Evolutionary conservation across 1,139 yeast genomes (phyloP).

Genomic region (Taphrina wiesneri): DNA sequence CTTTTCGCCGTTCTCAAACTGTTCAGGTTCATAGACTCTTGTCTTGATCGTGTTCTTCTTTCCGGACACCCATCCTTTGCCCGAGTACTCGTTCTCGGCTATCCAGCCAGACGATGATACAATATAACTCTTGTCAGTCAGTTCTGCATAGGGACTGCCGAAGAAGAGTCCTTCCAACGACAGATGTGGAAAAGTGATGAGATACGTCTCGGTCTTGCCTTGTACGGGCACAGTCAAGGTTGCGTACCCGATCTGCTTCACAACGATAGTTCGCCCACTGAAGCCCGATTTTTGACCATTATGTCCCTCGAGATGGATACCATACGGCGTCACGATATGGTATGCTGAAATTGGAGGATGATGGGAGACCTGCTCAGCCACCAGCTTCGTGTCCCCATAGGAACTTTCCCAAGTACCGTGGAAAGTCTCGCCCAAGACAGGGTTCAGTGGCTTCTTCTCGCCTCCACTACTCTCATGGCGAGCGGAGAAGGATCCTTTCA

Average conservation of each 20-base stretch:
- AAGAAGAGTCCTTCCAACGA: constrained; percentile 90
- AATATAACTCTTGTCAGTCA: constrained; percentile 50
- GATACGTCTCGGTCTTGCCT: constrained; percentile 64
- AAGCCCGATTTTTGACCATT: constrained; percentile 84
- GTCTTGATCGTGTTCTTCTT: constrained; percentile 92
- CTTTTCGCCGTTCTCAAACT: constrained; percentile 44
- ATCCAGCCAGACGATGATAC: constrained; percentile 77
- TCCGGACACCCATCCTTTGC: constrained; percentile 95
- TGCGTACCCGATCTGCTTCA: constrained; percentile 92
- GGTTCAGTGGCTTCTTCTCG: constrained; percentile 93
- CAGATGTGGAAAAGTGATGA: constrained; percentile 89
- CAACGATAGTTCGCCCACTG: constrained; percentile 71
- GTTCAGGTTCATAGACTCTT: constrained; percentile 58
- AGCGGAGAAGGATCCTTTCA: constrained; percentile 90
- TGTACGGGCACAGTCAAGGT: constrained; percentile 54
- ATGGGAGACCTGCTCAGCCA: constrained; percentile 93
- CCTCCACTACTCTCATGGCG: constrained; percentile 76
- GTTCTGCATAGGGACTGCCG: constrained; percentile 78
- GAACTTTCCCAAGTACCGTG: constrained; percentile 90
- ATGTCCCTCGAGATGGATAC: constrained; percentile 76
- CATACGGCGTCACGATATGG: constrained; percentile 69
- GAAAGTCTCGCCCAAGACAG: constrained; percentile 87
- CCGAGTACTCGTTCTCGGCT: constrained; percentile 76
- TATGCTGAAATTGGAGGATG: constrained; percentile 98
- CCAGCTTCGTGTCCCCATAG: constrained; percentile 48